phyloP scores from a whole-genome alignment of 768 basidiomycete genomes.

The Phaffia tasmanica region DNA sequence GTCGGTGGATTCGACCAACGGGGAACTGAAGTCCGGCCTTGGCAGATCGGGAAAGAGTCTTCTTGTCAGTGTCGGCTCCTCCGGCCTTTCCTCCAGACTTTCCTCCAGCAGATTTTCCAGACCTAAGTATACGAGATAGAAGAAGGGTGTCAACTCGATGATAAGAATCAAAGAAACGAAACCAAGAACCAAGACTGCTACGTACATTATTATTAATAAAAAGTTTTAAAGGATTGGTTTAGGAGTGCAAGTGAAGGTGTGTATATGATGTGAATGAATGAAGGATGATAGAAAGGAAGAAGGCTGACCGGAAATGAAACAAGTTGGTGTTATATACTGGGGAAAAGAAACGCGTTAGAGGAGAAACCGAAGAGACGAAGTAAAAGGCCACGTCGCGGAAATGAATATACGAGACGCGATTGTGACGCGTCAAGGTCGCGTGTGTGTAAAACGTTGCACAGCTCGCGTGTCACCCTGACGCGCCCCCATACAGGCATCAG shows the following conservation, averaged over 20 bases:
- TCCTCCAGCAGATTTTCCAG: slow-evolving; percentile 27
- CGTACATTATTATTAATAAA: slow-evolving; percentile 13
- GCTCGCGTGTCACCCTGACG: too few relatives aligned
- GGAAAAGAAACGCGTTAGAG: neutral
- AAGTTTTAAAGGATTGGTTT: neutral
- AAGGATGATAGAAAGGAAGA: slow-evolving; percentile 2
- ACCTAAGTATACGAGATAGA: slow-evolving; percentile 3
- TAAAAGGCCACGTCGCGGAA: neutral
- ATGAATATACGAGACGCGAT: neutral
- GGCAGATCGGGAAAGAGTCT: slow-evolving; percentile 57
- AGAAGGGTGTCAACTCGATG: neutral
- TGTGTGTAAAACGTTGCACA: too few relatives aligned
- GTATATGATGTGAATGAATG: neutral
- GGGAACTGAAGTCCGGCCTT: slow-evolving; percentile 53
- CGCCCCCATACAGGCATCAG: too few relatives aligned
- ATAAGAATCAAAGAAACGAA: neutral
- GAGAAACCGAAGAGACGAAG: neutral
- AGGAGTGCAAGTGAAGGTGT: neutral
- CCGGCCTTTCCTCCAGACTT: slow-evolving; percentile 39
- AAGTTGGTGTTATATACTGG: too few relatives aligned
- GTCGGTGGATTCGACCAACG: slow-evolving; percentile 76
- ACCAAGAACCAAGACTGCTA: neutral
- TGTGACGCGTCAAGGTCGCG: neutral
- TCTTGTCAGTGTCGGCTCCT: slow-evolving; percentile 37
- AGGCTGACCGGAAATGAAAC: too few relatives aligned